Conservation (phyloP, 176 grass and related monocot species). For the Oryza nivara region DNA sequence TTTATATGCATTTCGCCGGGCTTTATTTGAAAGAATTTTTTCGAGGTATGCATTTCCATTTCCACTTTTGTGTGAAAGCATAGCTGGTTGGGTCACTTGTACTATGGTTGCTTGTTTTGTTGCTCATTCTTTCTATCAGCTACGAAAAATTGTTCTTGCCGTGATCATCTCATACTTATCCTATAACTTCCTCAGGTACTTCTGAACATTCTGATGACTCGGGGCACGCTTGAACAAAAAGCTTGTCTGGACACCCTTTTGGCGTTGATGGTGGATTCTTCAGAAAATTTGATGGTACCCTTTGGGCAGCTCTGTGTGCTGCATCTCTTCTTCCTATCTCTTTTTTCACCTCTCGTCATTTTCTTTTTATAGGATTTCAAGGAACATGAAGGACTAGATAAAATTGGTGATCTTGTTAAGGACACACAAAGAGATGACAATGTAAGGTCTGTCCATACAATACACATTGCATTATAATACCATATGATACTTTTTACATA, state of each 20-base stretch:
- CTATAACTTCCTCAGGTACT: constrained; percentile 41
- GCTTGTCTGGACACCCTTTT: constrained; percentile 63
- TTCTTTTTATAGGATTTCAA: constrained; percentile 48
- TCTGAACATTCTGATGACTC: constrained; percentile 54
- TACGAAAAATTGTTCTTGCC: neutral
- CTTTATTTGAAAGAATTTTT: too few relatives aligned
- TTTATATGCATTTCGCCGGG: neutral
- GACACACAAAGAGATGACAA: constrained; percentile 37
- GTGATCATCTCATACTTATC: neutral
- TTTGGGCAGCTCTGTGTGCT: neutral
- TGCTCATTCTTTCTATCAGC: neutral
- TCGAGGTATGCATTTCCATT: neutral
- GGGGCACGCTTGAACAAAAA: constrained; percentile 52
- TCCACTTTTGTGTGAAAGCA: neutral
- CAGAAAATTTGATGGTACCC: constrained; percentile 51
- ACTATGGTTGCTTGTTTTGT: neutral
- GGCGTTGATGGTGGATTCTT: constrained; percentile 50
- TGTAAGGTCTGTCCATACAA: constrained; percentile 42
- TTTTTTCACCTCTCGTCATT: neutral
- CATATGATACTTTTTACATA: neutral
- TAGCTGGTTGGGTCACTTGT: neutral
- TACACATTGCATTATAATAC: neutral
- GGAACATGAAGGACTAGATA: constrained; percentile 53
- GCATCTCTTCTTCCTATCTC: neutral
- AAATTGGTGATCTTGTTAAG: constrained; percentile 45